phyloP scores from a whole-genome alignment of 139 green algal species.

The Tetradesmus lagerheimii region DNA sequence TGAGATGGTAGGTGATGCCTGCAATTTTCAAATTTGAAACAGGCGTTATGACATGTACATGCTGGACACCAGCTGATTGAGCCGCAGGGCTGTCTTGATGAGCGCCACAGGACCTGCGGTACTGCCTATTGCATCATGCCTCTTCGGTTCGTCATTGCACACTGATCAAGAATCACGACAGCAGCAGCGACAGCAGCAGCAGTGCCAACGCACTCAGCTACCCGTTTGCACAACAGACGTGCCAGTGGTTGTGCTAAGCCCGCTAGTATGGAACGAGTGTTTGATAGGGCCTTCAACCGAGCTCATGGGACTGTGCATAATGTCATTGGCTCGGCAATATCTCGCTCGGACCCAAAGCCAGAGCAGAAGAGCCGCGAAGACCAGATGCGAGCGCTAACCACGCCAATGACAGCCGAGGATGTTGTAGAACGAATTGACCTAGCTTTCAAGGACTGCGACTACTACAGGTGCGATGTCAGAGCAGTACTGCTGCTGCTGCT shows the following conservation, averaged over 20 bases:
- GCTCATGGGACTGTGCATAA: constrained; percentile 6
- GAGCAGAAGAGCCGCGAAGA: constrained; percentile 41
- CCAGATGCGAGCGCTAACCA: neutral
- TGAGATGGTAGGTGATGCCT: no score
- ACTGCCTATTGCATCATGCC: no score
- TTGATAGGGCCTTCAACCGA: constrained; percentile 34
- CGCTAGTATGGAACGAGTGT: constrained; percentile 11
- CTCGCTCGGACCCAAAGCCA: neutral
- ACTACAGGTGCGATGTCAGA: constrained; percentile 58
- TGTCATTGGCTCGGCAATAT: neutral
- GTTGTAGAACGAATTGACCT: constrained; percentile 70
- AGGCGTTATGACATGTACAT: no score
- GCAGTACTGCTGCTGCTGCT: neutral
- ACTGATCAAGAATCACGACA: no score
- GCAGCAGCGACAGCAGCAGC: neutral
- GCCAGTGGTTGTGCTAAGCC: neutral
- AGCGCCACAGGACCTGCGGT: no score
- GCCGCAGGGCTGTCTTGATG: no score
- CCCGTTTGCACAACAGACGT: neutral
- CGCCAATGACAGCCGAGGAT: constrained; percentile 55
- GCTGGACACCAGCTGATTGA: no score
- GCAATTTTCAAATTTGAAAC: no score
- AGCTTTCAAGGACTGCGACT: constrained; percentile 72
- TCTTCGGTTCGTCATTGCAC: no score
- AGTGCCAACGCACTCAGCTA: neutral